Evolutionary conservation across 345 rosid genomes (phyloP).

Genomic region (Iberis pinnata): DNA sequence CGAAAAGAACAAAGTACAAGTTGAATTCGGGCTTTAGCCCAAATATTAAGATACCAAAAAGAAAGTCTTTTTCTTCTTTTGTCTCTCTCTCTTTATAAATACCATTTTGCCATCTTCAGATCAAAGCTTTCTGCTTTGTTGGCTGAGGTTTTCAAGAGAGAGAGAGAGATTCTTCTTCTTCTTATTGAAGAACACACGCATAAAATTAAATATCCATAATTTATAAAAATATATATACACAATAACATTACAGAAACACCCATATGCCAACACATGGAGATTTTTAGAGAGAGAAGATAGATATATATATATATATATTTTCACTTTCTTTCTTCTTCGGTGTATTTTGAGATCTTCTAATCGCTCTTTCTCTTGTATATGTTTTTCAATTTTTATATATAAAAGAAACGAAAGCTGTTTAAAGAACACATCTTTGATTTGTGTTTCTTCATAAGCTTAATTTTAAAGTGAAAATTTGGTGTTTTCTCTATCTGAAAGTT

Average conservation of each 20-base stretch:
- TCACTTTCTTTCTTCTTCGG: neutral
- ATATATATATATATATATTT: too few relatives aligned
- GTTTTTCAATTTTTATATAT: neutral
- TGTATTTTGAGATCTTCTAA: neutral
- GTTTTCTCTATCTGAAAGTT: conserved; percentile 18
- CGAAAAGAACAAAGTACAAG: neutral
- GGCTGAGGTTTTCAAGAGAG: conserved; percentile 22
- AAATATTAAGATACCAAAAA: neutral
- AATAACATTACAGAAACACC: conserved; percentile 28
- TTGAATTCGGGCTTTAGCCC: neutral
- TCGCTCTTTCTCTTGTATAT: conserved; percentile 4
- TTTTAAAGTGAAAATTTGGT: conserved; percentile 26
- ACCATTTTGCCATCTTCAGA: conserved; percentile 2
- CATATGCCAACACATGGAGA: neutral
- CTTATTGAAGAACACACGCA: conserved; percentile 13
- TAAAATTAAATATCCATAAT: neutral
- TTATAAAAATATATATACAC: neutral
- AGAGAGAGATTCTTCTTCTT: conserved; percentile 18
- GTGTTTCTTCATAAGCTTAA: neutral
- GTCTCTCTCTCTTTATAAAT: conserved; percentile 21
- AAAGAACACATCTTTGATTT: conserved; percentile 14
- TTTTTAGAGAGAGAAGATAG: neutral
- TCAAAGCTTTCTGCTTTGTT: conserved; percentile 17
- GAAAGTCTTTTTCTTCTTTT: neutral
- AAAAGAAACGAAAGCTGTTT: neutral